Base-by-base conservation (phyloP, 1,284 basidiomycete genomes). In the Leucoagaricus sp. region DNA sequence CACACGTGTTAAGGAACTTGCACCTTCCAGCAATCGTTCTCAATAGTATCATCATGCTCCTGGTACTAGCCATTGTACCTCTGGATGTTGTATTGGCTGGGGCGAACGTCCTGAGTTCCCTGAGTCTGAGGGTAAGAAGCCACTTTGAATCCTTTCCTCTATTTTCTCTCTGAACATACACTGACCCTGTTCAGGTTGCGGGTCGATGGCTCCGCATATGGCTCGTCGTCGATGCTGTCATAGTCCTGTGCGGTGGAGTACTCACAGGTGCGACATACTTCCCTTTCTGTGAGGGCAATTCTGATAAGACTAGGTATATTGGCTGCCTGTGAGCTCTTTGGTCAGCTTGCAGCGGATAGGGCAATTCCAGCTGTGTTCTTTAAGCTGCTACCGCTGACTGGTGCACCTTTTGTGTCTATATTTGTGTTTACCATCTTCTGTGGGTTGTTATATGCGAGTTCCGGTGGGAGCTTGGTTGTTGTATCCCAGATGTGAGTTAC, bases 161-260 rank as follows among this genome's bases (percentile, higher is more conserved):
- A 42, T 45, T 34, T 34, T 19, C 23, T 50, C 26, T n/a, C 19
- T 41, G 38, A 49, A 38, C 29, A 42, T 15, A 48, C 25, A n/a
- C 34, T 21, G 34, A 15, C 42, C 15, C 33, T 57, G 46, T 31
- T 23, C 47, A 85, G 78, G 74, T 74, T 2, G 83, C 77, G 2
- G 84, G 86, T 4, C 69, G 65, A 13, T 88, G 86, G 85, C 63
- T 90, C 29, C 73, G 85, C 10, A 75, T 76, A 17, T 81, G 79
- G 76, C 73, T 89, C 4, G 83, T 83, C 1, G 72, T 82, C 0
- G 87, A 90, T 62, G 85, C 87, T 1, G 73, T 86, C 41, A 66
- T 86, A 3, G 87, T 89, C 15, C 75, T 91, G 2, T 84, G 82
- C 53, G 87, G 84, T 3, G 86, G 85, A 1, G 81, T 89, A n/a